These are phyloP conservation scores for Rhodotorula kratochvilovae DNA, from an alignment of 768 basidiomycete genomes.

Conservation along the genomic window DNA sequence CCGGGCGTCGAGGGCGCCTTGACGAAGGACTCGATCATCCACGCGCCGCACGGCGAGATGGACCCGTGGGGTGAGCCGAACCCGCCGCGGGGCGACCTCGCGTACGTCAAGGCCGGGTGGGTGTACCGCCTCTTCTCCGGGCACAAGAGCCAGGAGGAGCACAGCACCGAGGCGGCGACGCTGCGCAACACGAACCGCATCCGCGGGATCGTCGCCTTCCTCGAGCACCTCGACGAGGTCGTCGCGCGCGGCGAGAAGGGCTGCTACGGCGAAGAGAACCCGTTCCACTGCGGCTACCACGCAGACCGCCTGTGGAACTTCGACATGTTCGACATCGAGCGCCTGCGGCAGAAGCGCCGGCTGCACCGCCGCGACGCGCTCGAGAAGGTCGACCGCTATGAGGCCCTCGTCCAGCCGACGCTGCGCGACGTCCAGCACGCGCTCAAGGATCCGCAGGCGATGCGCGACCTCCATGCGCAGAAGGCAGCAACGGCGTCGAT, in stretches of 20 bases:
- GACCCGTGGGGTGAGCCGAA: conserved; percentile 6
- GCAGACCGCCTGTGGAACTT: conserved; percentile 38
- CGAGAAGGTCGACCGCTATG: conserved; percentile 31
- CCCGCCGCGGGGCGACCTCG: conserved; percentile 29
- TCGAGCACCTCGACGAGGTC: conserved; percentile 42
- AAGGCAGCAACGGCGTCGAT: conserved; percentile 32
- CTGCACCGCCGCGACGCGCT: conserved; percentile 21
- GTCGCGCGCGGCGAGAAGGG: conserved; percentile 37
- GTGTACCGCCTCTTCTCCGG: conserved; percentile 45
- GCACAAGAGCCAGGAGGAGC: conserved; percentile 39
- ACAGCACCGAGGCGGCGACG: conserved; percentile 33
- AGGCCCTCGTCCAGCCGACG: conserved; percentile 12
- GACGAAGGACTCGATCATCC: conserved; percentile 25
- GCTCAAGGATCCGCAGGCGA: not conserved
- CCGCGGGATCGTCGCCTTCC: conserved; percentile 42
- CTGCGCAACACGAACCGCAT: conserved; percentile 44
- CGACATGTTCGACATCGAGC: conserved; percentile 32
- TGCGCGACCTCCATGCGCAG: conserved; percentile 12
- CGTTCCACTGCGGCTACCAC: conserved; percentile 36
- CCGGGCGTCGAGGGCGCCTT: conserved; percentile 28
- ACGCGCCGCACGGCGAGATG: conserved; percentile 24
- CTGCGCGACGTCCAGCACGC: not conserved
- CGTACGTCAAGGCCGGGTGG: conserved; percentile 42
- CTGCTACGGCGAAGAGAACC: conserved; percentile 20
- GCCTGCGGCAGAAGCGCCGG: conserved; percentile 28